A percentile compares a stretch with the other conserved stretches of the same genome.
Evolutionary conservation across 2,329 filamentous ascomycete genomes (phyloP).

Genomic region (Aureobasidium sp.): DNA sequence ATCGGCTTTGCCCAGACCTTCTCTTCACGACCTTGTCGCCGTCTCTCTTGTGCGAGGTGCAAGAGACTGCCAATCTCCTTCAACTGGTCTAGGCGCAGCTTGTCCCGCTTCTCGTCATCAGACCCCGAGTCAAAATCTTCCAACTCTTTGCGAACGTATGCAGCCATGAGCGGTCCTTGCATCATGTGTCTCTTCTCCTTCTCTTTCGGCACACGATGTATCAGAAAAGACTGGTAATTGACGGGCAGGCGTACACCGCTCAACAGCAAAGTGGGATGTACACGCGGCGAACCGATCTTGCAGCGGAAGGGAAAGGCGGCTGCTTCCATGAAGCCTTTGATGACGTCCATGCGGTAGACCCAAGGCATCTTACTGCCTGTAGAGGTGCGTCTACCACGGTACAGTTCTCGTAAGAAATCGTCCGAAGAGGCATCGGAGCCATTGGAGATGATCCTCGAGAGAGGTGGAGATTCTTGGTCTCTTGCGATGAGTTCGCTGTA

Average conservation of each 20-base stretch:
- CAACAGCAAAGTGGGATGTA: slow-evolving; percentile 35
- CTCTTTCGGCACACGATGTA: slow-evolving; percentile 46
- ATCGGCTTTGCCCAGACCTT: slow-evolving; percentile 18
- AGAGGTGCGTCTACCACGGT: slow-evolving; percentile 51
- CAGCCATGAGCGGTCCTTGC: slow-evolving; percentile 49
- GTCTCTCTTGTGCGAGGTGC: slow-evolving; percentile 50
- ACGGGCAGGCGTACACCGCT: slow-evolving; percentile 41
- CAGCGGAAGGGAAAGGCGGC: slow-evolving; percentile 50
- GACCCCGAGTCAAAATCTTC: slow-evolving; percentile 40
- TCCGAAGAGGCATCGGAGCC: slow-evolving; percentile 11
- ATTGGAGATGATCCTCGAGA: neutral
- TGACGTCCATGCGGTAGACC: slow-evolving; percentile 45
- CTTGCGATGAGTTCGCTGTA: slow-evolving; percentile 4
- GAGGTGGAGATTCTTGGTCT: slow-evolving; percentile 8
- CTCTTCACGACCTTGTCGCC: slow-evolving; percentile 45
- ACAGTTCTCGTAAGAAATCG: slow-evolving; percentile 24
- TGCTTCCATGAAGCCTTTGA: slow-evolving; percentile 49
- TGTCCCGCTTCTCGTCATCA: slow-evolving; percentile 22
- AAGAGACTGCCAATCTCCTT: slow-evolving; percentile 50
- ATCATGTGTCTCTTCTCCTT: slow-evolving; percentile 46
- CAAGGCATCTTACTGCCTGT: slow-evolving; percentile 51
- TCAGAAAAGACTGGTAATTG: slow-evolving; percentile 46
- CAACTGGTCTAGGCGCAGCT: slow-evolving; percentile 42
- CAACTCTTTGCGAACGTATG: slow-evolving; percentile 46
- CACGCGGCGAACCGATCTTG: slow-evolving; percentile 38